Conservation (phyloP, 257 asterid genomes). For the Plantago major region DNA sequence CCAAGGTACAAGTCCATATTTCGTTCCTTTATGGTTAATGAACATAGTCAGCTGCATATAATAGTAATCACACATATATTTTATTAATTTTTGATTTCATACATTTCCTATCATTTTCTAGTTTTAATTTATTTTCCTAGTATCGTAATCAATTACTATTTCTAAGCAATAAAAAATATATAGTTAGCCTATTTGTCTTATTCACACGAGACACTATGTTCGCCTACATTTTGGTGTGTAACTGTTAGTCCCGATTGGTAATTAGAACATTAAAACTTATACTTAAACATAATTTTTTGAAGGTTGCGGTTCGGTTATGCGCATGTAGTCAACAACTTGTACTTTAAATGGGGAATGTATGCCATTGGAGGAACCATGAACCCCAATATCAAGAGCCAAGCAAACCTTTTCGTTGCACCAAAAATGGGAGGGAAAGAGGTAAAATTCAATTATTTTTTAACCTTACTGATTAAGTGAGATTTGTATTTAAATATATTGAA, state of each 20-base stretch:
- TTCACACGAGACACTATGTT: no score
- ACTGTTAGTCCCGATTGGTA: no score
- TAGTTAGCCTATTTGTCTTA: no score
- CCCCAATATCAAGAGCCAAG: constrained; percentile 80
- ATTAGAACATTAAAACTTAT: not conserved
- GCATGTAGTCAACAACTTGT: constrained; percentile 81
- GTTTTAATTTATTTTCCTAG: no score
- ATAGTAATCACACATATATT: no score
- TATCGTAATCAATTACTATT: no score
- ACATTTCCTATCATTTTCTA: no score
- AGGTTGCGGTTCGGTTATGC: constrained; percentile 82
- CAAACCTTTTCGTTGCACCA: constrained; percentile 77
- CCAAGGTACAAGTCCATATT: constrained; percentile 46
- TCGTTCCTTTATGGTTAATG: not conserved
- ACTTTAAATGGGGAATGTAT: constrained; percentile 75
- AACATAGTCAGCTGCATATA: not conserved
- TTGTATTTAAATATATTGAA: not conserved
- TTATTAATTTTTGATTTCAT: no score
- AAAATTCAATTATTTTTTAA: not conserved
- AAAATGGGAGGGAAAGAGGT: constrained; percentile 65
- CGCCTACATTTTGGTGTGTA: no score
- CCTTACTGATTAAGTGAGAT: not conserved
- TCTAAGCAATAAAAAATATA: no score
- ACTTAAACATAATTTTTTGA: not conserved
- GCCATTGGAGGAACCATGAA: constrained; percentile 92